Conservation (phyloP, 2,329 filamentous ascomycete species). For the Xylaria sp. region DNA sequence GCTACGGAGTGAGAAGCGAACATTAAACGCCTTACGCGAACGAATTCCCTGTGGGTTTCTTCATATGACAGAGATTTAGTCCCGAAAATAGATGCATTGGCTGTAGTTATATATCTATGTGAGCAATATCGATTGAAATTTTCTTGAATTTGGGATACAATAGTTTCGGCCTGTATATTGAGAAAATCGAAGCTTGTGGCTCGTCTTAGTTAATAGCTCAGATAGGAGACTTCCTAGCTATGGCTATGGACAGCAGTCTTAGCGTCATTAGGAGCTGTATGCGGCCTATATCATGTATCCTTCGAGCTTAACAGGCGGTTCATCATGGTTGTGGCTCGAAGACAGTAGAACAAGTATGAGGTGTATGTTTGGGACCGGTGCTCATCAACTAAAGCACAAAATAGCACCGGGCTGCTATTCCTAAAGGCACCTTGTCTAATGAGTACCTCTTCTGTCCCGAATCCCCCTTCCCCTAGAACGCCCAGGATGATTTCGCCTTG, state of each 20-base stretch:
- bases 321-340: neutral
- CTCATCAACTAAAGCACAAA: neutral
- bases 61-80: no score
- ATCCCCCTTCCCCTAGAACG: constrained; percentile 14
- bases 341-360: neutral
- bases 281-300: neutral
- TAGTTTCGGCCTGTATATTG: no score
- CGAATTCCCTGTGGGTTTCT: no score
- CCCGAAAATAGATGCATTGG: no score
- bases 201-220: no score
- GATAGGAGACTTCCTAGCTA: no score
- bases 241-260: neutral
- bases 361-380: neutral
- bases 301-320: neutral
- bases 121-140: no score
- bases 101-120: no score
- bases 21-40: no score
- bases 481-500: neutral
- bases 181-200: no score
- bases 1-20: no score
- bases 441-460: constrained; percentile 8
- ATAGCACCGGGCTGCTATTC: neutral
- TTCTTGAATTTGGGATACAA: no score
- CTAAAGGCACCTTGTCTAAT: constrained; percentile 2
- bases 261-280: neutral